Conservation (phyloP, 148 eudicot species). For the Rhododendron ferrugineum region DNA sequence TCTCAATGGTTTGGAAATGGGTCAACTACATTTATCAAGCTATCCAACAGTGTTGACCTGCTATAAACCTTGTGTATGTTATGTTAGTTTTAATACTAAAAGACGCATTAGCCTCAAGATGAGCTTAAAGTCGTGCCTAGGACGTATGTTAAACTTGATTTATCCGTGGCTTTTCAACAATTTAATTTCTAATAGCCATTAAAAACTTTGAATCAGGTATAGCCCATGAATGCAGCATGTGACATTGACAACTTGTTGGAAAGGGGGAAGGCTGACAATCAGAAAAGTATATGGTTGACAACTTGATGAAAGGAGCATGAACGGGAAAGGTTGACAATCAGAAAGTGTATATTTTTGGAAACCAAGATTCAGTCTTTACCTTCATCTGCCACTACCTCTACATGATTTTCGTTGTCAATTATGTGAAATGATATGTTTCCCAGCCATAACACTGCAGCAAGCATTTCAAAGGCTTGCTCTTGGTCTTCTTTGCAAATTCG, state of each 20-base stretch:
- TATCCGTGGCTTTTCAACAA: too few species aligned
- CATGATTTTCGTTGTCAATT: slow-evolving; percentile 64
- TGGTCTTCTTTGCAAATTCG: slow-evolving; percentile 63
- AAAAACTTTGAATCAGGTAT: neutral
- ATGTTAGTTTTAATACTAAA: neutral
- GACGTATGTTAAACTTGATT: neutral
- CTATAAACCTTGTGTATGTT: neutral
- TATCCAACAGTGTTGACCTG: neutral
- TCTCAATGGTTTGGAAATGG: neutral
- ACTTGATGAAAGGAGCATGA: neutral
- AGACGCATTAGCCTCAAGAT: neutral
- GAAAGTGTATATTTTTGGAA: neutral
- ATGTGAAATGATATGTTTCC: slow-evolving; percentile 86
- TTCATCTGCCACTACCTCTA: slow-evolving; percentile 72
- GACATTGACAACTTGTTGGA: neutral
- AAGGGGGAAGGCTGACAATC: neutral
- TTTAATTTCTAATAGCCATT: neutral
- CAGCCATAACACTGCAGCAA: slow-evolving; percentile 88
- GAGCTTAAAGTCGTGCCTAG: neutral
- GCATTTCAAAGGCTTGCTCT: slow-evolving; percentile 65
- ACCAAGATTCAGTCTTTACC: slow-evolving; percentile 41
- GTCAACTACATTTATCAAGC: neutral
- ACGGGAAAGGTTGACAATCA: neutral
- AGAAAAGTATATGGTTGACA: neutral
- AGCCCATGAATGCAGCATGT: neutral